Percentiles rank a stretch among this genome's conserved stretches.
Evolutionary conservation across 1,139 yeast species (phyloP).

Genomic region (Pichiaceae sp.): DNA sequence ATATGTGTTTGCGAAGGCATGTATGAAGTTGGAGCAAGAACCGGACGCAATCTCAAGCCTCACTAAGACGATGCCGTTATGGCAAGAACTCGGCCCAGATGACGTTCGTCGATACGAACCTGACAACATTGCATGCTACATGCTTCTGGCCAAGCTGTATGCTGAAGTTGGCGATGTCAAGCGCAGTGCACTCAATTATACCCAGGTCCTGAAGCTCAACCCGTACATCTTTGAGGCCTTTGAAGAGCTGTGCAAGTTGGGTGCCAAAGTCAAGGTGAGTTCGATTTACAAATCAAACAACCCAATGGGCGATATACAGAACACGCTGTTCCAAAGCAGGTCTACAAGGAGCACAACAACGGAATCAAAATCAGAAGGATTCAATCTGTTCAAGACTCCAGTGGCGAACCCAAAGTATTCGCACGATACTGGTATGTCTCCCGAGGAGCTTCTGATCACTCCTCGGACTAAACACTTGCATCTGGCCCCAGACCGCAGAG

Average conservation of each 20-base stretch:
- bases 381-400: conserved; percentile 14
- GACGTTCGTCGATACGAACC: conserved; percentile 34
- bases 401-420: conserved; percentile 3
- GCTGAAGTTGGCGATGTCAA: conserved; percentile 49
- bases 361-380: not conserved
- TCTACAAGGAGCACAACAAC: not conserved
- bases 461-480: conserved; percentile 37
- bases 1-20: conserved; percentile 59
- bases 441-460: conserved; percentile 28
- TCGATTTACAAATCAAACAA: conserved; percentile 37
- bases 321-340: not conserved
- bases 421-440: not conserved
- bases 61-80: conserved; percentile 29
- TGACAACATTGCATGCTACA: conserved; percentile 56
- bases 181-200: conserved; percentile 59
- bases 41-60: conserved; percentile 61
- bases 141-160: conserved; percentile 66
- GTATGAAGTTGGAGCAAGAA: conserved; percentile 46
- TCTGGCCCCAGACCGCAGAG: conserved; percentile 30
- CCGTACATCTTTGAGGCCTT: conserved; percentile 86
- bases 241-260: conserved; percentile 64
- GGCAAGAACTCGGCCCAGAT: conserved; percentile 18
- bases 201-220: conserved; percentile 60
- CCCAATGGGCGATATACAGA: conserved; percentile 1
- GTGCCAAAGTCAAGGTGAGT: conserved; percentile 57